Base-by-base conservation (phyloP, 441 rosid species). In the Biscutella laevigata region DNA sequence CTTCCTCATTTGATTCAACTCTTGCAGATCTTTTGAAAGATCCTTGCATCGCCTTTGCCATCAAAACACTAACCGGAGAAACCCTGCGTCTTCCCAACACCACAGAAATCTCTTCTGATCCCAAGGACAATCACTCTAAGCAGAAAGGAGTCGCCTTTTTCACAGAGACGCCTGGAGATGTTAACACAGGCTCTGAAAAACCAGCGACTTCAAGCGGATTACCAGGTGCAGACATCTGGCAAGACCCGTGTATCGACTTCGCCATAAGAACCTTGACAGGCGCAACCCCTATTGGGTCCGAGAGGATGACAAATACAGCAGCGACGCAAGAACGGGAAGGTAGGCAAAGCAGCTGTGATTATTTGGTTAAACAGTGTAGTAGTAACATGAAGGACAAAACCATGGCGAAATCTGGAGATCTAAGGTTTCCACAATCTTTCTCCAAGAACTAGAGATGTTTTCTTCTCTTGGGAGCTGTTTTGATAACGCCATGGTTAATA, bases 21-120 rank as follows among this genome's bases (percentile, higher is more conserved):
- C 76, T 84, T 10, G 80, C 70, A n/a, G 92, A 86, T 67, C 59
- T 92, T 49, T 80, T 88, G 70, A 68, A 77, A 25, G 98, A 92
- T 65, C 98, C 98, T 30, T 92, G 98, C 77, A 92, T 92, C n/a
- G 98, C 95, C 34, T 92, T 92, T 74, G 98, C 98, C 38, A 88
- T 92, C 36, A 77, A 81, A 74, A 92, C 94, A 11, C 90, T 91
- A 9, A 91, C 95, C 0, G 99, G 88, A 51, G 72, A 69, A 37
- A 46, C 83, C 0, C 75, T 78, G 42, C 74, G 64, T 14, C 72
- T 64, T 63, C 69, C 77, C 10, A 70, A 60, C 44, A 50, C 46
- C 30, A 46, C 64, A 15, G 70, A 73, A 26, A 34, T 50, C 19
- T 68, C 81, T 41, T n/a, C 58, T 21, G 80, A 70, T 42, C 70